These are phyloP conservation scores for Leishmania martiniquensis DNA, from an alignment of 208 protist species.

Conservation along the genomic window DNA sequence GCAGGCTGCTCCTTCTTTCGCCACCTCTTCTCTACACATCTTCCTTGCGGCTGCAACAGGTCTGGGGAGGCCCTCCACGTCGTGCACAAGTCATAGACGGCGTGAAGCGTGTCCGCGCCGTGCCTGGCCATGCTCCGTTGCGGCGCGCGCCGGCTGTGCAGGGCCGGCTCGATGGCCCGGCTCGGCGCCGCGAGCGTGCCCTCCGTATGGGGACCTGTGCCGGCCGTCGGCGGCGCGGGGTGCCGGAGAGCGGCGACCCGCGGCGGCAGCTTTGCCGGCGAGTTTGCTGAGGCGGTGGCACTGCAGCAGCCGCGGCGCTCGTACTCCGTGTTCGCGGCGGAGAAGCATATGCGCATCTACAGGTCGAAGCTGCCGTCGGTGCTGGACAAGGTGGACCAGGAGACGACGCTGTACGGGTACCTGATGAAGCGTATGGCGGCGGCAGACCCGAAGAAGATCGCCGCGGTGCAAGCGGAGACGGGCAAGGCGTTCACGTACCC, in stretches of 20 bases:
- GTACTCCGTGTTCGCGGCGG: neutral
- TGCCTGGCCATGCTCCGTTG: neutral
- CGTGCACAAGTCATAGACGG: neutral
- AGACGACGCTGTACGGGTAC: conserved; percentile 34
- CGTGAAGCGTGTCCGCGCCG: neutral
- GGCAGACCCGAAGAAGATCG: conserved; percentile 27
- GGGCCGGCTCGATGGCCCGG: neutral
- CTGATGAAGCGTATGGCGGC: conserved; percentile 32
- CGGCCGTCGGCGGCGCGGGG: neutral
- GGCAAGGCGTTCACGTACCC: conserved; percentile 30
- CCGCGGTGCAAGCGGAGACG: conserved; percentile 39
- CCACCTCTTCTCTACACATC: no score
- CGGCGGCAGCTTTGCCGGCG: neutral
- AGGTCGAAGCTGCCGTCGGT: conserved; percentile 32
- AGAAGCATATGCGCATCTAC: conserved; percentile 33
- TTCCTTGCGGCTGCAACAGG: no score
- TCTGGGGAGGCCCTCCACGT: no score
- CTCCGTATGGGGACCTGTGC: no score
- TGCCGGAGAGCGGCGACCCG: neutral
- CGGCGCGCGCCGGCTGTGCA: neutral
- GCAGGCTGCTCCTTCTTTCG: no score
- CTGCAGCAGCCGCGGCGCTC: conserved; percentile 4
- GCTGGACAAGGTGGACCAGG: conserved; percentile 21
- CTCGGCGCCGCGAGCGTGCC: neutral
- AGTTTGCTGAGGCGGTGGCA: neutral